A percentile compares a stretch with the other conserved stretches of the same genome.
These are phyloP conservation scores for Apiospora marii DNA, from an alignment of 2,329 filamentous ascomycete species.

Conservation along the genomic window DNA sequence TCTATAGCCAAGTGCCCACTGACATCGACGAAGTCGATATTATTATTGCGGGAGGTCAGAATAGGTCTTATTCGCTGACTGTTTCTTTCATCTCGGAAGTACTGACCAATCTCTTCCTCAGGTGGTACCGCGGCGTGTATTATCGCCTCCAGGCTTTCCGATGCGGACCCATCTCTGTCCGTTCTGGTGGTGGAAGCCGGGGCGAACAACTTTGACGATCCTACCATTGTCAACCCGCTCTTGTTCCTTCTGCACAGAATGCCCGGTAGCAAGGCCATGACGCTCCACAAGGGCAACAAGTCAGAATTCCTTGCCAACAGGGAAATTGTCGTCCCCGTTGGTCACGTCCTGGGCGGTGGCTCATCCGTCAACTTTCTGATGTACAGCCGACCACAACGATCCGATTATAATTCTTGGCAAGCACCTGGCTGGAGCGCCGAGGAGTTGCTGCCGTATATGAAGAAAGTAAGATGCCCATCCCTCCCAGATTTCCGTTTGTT, in stretches of 20 bases:
- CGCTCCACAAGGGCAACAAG: conserved; percentile 56
- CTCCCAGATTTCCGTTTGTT: neutral
- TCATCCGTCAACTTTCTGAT: conserved; percentile 59
- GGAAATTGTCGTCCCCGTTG: conserved; percentile 48
- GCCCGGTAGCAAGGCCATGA: conserved; percentile 51
- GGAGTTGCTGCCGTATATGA: conserved; percentile 58
- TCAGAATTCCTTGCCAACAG: conserved; percentile 51
- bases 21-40: conserved; percentile 39
- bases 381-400: conserved; percentile 44
- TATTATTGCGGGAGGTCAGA: conserved; percentile 40
- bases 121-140: conserved; percentile 24
- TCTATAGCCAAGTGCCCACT: conserved; percentile 34
- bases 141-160: conserved; percentile 24
- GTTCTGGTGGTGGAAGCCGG: conserved; percentile 25
- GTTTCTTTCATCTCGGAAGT: neutral
- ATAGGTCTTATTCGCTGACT: neutral
- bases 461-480: too few relatives aligned
- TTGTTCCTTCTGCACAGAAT: conserved; percentile 57
- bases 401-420: conserved; percentile 43
- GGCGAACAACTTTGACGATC: conserved; percentile 22
- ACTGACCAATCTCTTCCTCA: neutral
- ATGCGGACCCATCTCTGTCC: conserved; percentile 23
- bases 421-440: conserved; percentile 40
- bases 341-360: conserved; percentile 62
- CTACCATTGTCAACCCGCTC: conserved; percentile 49